Percentiles rank a stretch among this genome's conserved stretches.
Conservation (phyloP, 768 basidiomycete genomes). For the Exidia glandulosa region DNA sequence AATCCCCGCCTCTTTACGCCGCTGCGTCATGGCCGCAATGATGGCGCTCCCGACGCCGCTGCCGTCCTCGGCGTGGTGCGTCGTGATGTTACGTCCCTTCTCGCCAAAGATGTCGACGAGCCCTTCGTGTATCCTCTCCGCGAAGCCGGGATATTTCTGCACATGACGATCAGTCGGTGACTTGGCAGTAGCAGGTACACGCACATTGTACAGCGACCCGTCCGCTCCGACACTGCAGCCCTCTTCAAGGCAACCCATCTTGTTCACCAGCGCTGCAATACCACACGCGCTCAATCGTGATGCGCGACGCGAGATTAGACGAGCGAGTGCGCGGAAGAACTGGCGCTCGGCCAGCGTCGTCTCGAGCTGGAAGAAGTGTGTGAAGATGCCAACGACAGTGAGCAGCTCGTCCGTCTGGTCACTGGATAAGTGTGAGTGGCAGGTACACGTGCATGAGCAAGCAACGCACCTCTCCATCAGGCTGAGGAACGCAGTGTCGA, state of each 20-base stretch:
- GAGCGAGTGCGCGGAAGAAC: conserved; percentile 91
- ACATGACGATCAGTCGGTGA: not conserved
- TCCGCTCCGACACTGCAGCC: conserved; percentile 87
- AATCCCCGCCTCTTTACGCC: conserved; percentile 55
- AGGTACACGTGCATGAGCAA: no score
- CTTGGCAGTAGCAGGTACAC: conserved; percentile 20
- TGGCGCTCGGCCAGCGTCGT: conserved; percentile 94
- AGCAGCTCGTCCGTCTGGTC: conserved; percentile 95
- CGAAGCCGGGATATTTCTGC: conserved; percentile 95
- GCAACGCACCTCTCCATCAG: conserved; percentile 81
- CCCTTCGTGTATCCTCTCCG: conserved; percentile 87
- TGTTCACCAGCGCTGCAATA: conserved; percentile 91
- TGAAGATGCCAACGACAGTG: conserved; percentile 94
- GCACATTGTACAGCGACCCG: conserved; percentile 88
- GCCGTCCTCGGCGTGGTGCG: conserved; percentile 81
- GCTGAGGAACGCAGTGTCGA: conserved; percentile 95
- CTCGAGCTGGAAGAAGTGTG: conserved; percentile 93
- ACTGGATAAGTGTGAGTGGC: no score
- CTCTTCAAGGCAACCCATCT: conserved; percentile 87
- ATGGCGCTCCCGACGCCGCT: conserved; percentile 95
- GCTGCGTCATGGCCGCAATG: conserved; percentile 93
- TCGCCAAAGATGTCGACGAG: conserved; percentile 93
- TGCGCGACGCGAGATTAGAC: conserved; percentile 79
- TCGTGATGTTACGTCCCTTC: conserved; percentile 73
- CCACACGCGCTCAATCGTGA: conserved; percentile 90